Base-by-base conservation (phyloP, 1,139 yeast genomes). In the Lodderomyces theae region DNA sequence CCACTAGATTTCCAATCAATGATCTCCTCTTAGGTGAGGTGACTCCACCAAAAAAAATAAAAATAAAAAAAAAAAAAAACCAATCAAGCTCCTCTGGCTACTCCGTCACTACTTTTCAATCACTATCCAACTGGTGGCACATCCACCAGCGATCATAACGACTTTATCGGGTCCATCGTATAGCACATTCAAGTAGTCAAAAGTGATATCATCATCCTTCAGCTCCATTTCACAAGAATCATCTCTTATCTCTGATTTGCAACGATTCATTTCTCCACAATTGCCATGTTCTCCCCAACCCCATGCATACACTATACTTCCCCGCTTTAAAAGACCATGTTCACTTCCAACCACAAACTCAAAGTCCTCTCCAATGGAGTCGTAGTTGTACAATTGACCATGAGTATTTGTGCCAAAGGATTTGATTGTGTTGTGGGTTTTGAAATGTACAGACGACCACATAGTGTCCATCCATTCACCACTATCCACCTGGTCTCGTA, bases 231-330 rank as follows among this genome's bases (percentile, higher is more conserved):
- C 9, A 5, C 26, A 24, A 47, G 10, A 47, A 49, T 12, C 24
- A n/a, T n/a, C n/a, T n/a, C n/a, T n/a, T n/a, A n/a, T n/a, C n/a
- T n/a, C n/a, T n/a, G 25, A 10, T 10, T 24, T 17, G 16, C 54
- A 35, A 2, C 36, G 33, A 26, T 52, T 17, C 3, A 28, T 60
- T 1, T 46, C 48, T 0, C 97, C 97, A 62, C 97, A 90, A 56
- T 92, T 92, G 0, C 98, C 97, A 57, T 92, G 98, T 57, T 92
- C 98, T 19, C 97, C 97, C 98, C 98, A 92, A 0, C 98, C 98
- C 97, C 97, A 92, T 3, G 90, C 76, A 42, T 56, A 66, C 0
- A 86, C 80, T 5, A 50, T 45, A 35, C 64, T 57, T 1, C 54
- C 46, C 0, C 49, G 55, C 38, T 1, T 71, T 15, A 31, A 49